Base-by-base conservation (phyloP, 164 flowering plant genomes). In the Liriodendron chinense region DNA sequence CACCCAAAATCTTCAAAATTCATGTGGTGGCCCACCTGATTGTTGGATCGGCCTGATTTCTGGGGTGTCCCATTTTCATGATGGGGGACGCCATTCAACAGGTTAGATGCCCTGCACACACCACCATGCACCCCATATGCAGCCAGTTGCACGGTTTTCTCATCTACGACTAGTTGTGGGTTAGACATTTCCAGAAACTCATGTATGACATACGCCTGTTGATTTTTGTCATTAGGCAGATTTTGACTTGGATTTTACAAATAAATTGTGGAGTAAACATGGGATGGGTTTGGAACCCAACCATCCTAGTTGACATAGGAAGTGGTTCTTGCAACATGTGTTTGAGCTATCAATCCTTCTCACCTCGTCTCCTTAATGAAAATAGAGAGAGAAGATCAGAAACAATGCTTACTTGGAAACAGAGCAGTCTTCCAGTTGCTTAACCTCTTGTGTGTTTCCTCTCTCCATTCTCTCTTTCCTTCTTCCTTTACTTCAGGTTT, bases 391-490 rank as follows among this genome's bases (percentile, higher is more conserved):
- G 59, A 53, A 14, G 10, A 53, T 12, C 18, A 3, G 59, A 53
- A 53, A 53, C 18, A 23, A 53, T 12, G 78, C 92, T 80, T 25
- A 92, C 96, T 92, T 90, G 81, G 94, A 80, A 75, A 92, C 92
- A 1, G 97, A 85, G 80, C 97, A 92, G 0, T 92, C 97, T 72
- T 90, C 94, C 5, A 90, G 85, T 0, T 90, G 89, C 84, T 92
- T 91, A 2, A 7, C 8, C 34, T 72, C 66, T 24, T 61, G 49
- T 18, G 50, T 65, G 20, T 21, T 24, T 26, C 69, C 43, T 67
- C n/a, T 34, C 47, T 26, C 69, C 69, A 67, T 67, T 26, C 47
- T 34, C n/a, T 28, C 8, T 66, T 47, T 66, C 22, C 1, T 9
- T 22, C 28, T 22, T 24, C 12, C 22, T 65, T 22, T 21, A 21